These are phyloP conservation scores for Tuber umbilicatum DNA, from an alignment of 495 filamentous ascomycete species.

Conservation along the genomic window DNA sequence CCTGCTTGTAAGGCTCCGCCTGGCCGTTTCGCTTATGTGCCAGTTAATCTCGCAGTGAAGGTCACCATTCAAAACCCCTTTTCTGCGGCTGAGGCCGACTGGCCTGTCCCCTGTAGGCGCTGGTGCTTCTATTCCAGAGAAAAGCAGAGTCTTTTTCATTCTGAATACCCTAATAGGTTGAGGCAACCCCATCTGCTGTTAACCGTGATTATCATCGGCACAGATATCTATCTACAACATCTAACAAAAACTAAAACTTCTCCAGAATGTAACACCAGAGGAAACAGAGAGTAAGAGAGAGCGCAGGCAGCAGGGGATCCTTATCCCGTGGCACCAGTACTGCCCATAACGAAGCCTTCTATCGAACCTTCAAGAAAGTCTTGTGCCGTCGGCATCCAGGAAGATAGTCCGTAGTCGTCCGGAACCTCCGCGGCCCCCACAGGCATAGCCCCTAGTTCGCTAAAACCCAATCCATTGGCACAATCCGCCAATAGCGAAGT, in stretches of 20 bases:
- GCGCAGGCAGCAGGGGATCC: background rate
- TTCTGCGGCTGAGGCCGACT: background rate
- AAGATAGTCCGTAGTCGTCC: conserved; percentile 5
- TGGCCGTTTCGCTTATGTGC: background rate
- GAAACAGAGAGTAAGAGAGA: background rate
- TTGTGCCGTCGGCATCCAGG: conserved; percentile 12
- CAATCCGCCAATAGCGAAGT: conserved; percentile 11
- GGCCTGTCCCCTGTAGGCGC: background rate
- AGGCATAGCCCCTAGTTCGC: conserved; percentile 11
- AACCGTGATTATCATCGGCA: background rate
- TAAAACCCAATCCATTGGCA: conserved; percentile 9
- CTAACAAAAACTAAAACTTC: background rate
- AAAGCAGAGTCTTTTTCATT: background rate
- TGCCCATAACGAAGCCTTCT: background rate
- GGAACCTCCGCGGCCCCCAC: background rate
- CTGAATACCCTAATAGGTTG: background rate
- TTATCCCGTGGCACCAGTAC: background rate
- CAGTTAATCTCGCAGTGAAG: background rate
- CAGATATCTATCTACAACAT: conserved; percentile 3
- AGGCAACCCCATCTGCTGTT: background rate
- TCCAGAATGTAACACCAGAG: background rate
- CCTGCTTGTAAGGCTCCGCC: background rate
- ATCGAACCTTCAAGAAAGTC: background rate
- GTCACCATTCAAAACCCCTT: background rate
- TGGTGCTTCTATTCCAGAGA: background rate